Conservation (phyloP, 805 yeast species). For the Kregervanrija fluxuum region DNA sequence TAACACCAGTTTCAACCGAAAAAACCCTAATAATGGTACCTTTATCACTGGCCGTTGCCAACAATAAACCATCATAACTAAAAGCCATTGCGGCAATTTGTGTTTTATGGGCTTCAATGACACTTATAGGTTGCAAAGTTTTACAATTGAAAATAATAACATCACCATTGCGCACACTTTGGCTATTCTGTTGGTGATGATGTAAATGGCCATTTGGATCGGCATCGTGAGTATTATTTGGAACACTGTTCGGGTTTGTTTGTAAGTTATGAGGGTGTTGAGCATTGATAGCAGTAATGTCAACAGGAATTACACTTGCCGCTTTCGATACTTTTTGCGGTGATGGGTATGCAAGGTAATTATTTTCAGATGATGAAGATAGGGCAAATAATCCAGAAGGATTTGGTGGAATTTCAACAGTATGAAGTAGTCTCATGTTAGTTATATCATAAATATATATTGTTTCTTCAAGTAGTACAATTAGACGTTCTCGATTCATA, state of each 20-base stretch:
- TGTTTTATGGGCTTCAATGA: constrained; percentile 84
- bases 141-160: constrained; percentile 77
- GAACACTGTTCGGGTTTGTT: neutral
- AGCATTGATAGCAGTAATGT: constrained; percentile 6
- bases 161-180: constrained; percentile 47
- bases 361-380: constrained; percentile 44
- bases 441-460: constrained; percentile 85
- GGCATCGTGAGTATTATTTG: constrained; percentile 2
- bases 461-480: constrained; percentile 79
- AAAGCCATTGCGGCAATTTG: constrained; percentile 66
- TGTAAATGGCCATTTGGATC: neutral
- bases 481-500: constrained; percentile 75
- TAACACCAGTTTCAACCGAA: constrained; percentile 62
- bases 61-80: constrained; percentile 67
- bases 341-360: constrained; percentile 65
- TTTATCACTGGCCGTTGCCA: constrained; percentile 88
- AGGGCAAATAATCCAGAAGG: constrained; percentile 55
- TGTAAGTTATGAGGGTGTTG: constrained; percentile 8
- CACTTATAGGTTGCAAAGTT: constrained; percentile 72
- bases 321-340: constrained; percentile 48
- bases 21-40: constrained; percentile 89
- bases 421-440: constrained; percentile 75
- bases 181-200: neutral
- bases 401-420: constrained; percentile 59
- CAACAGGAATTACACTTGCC: neutral